Evolutionary conservation across 2,329 filamentous ascomycete genomes (phyloP).

Genomic region (Colletotrichum gloeosporioides): DNA sequence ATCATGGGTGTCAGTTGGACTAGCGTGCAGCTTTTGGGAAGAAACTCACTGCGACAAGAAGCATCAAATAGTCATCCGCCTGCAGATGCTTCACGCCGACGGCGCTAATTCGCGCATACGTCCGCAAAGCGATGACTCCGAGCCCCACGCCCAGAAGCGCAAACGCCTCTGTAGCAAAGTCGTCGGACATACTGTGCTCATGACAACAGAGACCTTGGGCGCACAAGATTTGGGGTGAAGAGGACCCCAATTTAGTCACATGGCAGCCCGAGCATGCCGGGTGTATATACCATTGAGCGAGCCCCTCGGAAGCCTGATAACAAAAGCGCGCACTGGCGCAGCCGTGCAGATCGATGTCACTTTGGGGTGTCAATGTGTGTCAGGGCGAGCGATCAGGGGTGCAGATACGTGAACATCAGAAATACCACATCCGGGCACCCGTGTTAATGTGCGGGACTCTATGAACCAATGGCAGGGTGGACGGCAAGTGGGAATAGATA

Average conservation of each 20-base stretch:
- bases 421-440: background rate
- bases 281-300: slow-evolving; percentile 1
- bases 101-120: slow-evolving; percentile 50
- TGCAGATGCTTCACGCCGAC: slow-evolving; percentile 57
- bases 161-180: slow-evolving; percentile 37
- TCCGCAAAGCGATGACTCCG: slow-evolving; percentile 54
- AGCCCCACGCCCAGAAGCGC: slow-evolving; percentile 56
- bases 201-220: background rate
- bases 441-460: background rate
- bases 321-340: background rate
- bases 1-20: background rate
- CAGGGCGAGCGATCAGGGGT: background rate
- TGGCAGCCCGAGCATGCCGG: background rate
- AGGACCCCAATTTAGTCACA: background rate
- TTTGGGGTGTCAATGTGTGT: background rate
- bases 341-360: background rate
- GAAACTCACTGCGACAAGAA: slow-evolving; percentile 23
- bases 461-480: background rate
- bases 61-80: slow-evolving; percentile 58
- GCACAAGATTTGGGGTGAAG: background rate
- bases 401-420: background rate
- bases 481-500: background rate
- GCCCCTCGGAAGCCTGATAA: background rate
- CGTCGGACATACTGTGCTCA: slow-evolving; percentile 5
- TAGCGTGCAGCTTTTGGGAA: background rate